Conservation (phyloP, 169 alveolate genomes). For the Pseudocohnilembus persalinus region DNA sequence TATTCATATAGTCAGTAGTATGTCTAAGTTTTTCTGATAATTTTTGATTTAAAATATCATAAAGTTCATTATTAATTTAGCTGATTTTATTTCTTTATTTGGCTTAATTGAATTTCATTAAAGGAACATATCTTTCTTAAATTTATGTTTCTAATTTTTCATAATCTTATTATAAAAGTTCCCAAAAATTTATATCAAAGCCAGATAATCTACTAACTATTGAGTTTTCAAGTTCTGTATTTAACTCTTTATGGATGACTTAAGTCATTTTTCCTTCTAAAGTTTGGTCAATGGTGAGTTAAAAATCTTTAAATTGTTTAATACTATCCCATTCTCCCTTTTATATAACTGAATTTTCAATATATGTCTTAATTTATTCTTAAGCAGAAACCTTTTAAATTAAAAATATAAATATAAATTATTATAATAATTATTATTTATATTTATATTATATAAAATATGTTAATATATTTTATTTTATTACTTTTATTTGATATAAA, state of each 20-base stretch:
- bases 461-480: no score
- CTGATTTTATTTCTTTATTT: neutral
- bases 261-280: neutral
- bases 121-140: neutral
- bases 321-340: neutral
- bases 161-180: neutral
- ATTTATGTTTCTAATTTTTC: neutral
- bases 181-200: neutral
- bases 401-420: no score
- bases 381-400: neutral
- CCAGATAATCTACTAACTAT: neutral
- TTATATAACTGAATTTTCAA: neutral
- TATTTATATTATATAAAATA: no score
- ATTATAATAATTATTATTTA: no score
- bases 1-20: neutral
- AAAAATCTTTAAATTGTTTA: neutral
- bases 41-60: neutral
- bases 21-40: slow-evolving; percentile 7
- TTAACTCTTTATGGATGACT: neutral
- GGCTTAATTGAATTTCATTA: neutral
- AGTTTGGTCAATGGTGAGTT: neutral
- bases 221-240: neutral
- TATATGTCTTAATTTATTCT: no score
- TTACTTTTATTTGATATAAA: neutral
- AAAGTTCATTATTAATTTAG: neutral